Conservation (phyloP, 1,284 basidiomycete genomes). For the Cronartium ribicola region DNA sequence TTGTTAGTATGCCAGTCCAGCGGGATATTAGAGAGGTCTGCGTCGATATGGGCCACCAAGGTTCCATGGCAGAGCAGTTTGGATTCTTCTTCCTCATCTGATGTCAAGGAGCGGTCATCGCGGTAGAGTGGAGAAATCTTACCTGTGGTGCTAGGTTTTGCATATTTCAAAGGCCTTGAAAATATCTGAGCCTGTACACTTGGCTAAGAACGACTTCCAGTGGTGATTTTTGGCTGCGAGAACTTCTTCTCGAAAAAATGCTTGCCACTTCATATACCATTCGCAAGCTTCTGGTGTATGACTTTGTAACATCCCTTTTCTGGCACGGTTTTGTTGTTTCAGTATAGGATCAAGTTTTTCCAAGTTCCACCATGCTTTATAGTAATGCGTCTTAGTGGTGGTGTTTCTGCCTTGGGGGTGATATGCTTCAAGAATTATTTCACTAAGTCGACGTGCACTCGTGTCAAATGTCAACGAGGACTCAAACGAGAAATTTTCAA, state of each 20-base stretch:
- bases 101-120: not conserved
- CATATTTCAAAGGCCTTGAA: not conserved
- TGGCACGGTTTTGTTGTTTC: not conserved
- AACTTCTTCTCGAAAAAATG: not conserved
- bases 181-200: not conserved
- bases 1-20: not conserved
- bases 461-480: not conserved
- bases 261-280: not conserved
- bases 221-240: not conserved
- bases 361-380: not conserved
- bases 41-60: not conserved
- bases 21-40: not conserved
- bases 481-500: not conserved
- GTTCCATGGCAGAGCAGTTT: not conserved
- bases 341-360: not conserved
- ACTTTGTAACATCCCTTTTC: not conserved
- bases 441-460: not conserved
- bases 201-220: constrained; percentile 1
- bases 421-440: not conserved
- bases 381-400: not conserved
- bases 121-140: not conserved
- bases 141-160: not conserved
- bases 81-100: not conserved
- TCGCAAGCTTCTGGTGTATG: not conserved
- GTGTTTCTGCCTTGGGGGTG: not conserved